Evolutionary conservation across 2,329 filamentous ascomycete genomes (phyloP).

Genomic region (Colletotrichum sp.): DNA sequence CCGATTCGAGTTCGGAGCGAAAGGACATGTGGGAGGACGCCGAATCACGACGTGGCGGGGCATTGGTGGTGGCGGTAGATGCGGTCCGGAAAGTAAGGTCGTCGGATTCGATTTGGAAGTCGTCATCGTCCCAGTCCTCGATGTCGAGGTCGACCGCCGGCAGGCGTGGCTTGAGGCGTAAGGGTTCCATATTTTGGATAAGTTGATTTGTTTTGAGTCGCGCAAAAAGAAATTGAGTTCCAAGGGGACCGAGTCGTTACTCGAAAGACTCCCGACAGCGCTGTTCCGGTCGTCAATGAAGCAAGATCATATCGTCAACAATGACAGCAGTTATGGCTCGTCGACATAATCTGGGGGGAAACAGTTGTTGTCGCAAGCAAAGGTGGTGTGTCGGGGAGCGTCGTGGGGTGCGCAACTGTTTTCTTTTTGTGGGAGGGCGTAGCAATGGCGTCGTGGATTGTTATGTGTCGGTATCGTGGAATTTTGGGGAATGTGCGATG

Average conservation of each 20-base stretch:
- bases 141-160: slow-evolving; percentile 63
- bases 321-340: slow-evolving; percentile 8
- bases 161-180: slow-evolving; percentile 57
- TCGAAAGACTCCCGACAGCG: slow-evolving; percentile 17
- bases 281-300: slow-evolving; percentile 22
- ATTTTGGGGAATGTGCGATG: slow-evolving; percentile 18
- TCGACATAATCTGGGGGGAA: slow-evolving; percentile 22
- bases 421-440: slow-evolving; percentile 3
- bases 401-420: background rate
- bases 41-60: slow-evolving; percentile 70
- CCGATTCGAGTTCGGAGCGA: slow-evolving; percentile 81
- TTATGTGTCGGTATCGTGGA: slow-evolving; percentile 19
- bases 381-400: background rate
- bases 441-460: slow-evolving; percentile 16
- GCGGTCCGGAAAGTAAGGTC: slow-evolving; percentile 65
- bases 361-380: slow-evolving; percentile 1
- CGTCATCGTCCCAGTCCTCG: slow-evolving; percentile 82
- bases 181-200: slow-evolving; percentile 53
- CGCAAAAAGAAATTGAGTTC: slow-evolving; percentile 7
- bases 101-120: slow-evolving; percentile 74
- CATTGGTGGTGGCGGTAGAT: slow-evolving; percentile 46
- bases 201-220: background rate
- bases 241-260: background rate
- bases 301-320: slow-evolving; percentile 28
- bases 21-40: slow-evolving; percentile 83